Conservation (phyloP, 1,284 basidiomycete species). For the Puccinia triticina region DNA sequence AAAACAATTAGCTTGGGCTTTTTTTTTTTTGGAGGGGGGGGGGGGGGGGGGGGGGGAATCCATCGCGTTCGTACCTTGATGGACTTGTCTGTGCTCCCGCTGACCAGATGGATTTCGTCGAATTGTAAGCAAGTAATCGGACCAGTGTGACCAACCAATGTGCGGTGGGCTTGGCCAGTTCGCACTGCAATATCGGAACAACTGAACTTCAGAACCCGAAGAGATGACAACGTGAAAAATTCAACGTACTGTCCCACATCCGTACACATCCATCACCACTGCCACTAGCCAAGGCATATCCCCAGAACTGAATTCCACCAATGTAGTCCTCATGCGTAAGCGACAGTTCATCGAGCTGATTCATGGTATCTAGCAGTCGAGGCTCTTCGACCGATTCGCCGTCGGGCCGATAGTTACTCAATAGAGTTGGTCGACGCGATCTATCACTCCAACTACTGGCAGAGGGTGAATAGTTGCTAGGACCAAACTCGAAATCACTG, state of each 20-base stretch:
- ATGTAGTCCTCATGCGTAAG: slow-evolving; percentile 85
- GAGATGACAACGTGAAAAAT: slow-evolving; percentile 30
- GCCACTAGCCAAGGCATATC: slow-evolving; percentile 93
- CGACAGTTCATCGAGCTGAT: neutral
- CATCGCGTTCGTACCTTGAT: slow-evolving; percentile 69
- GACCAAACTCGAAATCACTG: slow-evolving; percentile 55
- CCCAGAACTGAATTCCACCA: slow-evolving; percentile 97
- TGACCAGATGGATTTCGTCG: slow-evolving; percentile 90
- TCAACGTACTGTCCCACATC: slow-evolving; percentile 94
- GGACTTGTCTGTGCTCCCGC: slow-evolving; percentile 91
- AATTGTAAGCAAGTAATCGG: slow-evolving; percentile 95
- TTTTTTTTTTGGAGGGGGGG: neutral
- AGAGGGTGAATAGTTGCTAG: neutral
- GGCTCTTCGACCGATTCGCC: slow-evolving; percentile 50
- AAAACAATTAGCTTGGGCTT: slow-evolving; percentile 49
- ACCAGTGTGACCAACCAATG: slow-evolving; percentile 86
- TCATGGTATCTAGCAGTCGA: neutral
- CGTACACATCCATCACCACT: slow-evolving; percentile 94
- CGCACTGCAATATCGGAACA: slow-evolving; percentile 70
- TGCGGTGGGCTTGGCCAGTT: slow-evolving; percentile 94
- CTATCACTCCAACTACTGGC: slow-evolving; percentile 7
- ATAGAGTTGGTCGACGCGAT: neutral
- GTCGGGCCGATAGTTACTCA: slow-evolving; percentile 26
- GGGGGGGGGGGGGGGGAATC: too few species aligned
- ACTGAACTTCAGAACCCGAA: neutral